Percentiles rank a stretch among this genome's conserved stretches.
Conservation (phyloP, 805 yeast genomes). For the Pichia thaimueangensis region DNA sequence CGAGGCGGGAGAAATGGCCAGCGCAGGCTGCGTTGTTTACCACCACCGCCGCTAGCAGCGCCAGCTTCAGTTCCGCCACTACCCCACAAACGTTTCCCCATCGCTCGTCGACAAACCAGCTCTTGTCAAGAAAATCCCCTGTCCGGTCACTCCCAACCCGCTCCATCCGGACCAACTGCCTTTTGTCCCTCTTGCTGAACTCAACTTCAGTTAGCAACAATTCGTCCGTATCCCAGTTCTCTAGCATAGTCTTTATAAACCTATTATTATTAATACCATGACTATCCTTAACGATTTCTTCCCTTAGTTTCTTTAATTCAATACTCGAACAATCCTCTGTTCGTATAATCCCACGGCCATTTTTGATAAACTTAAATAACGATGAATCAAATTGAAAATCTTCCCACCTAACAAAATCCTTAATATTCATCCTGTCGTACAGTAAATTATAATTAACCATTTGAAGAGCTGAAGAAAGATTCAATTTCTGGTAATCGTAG, state of each 20-base stretch:
- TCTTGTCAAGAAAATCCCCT: conserved; percentile 49
- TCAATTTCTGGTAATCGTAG: too few relatives aligned
- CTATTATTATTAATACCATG: too few relatives aligned
- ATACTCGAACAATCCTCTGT: conserved; percentile 45
- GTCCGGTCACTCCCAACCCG: conserved; percentile 29
- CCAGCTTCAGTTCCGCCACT: neutral
- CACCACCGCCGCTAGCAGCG: neutral
- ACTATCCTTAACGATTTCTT: too few relatives aligned
- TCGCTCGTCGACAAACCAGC: conserved; percentile 45
- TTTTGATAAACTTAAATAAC: conserved; percentile 12
- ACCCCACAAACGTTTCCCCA: conserved; percentile 12
- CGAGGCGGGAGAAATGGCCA: neutral
- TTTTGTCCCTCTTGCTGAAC: conserved; percentile 4
- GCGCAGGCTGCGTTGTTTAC: neutral
- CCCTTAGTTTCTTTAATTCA: conserved; percentile 38
- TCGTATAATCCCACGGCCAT: conserved; percentile 28
- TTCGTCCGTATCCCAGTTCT: conserved; percentile 17
- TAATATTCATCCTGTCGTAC: too few relatives aligned
- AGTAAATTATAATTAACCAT: too few relatives aligned
- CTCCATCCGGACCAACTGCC: conserved; percentile 1
- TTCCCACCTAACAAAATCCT: too few relatives aligned
- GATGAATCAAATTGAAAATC: conserved; percentile 8
- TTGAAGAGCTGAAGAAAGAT: too few relatives aligned
- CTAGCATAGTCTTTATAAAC: too few relatives aligned
- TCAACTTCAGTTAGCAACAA: conserved; percentile 6